phyloP scores from a whole-genome alignment of 306 rosid species.

The Malus domestica region ASM211411v1 NC_041790.1:31448501-31449000 shows the following conservation, averaged over 20 bases:
- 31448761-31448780: slow-evolving; percentile 21
- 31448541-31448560: not conserved
- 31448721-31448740: slow-evolving; percentile 33
- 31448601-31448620: not conserved
- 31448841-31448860: not conserved
- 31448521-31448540: not conserved
- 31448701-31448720: not conserved
- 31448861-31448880: slow-evolving; percentile 9
- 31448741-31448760: slow-evolving; percentile 9
- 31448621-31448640: not conserved
- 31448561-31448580: not conserved
- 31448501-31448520: not conserved
- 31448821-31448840: slow-evolving; percentile 51
- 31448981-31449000: not conserved
- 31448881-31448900: not conserved
- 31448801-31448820: slow-evolving; percentile 39
- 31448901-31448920: slow-evolving; percentile 6
- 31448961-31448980: not conserved
- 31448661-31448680: not conserved
- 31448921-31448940: not conserved
- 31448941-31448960: not conserved
- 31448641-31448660: not conserved
- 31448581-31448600: not conserved
- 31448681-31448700: not conserved
- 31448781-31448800: slow-evolving; percentile 23